A percentile compares a stretch with the other conserved stretches of the same genome.
phyloP scores from a whole-genome alignment of 805 yeast species.

The Metschnikowia picachoensis region DNA sequence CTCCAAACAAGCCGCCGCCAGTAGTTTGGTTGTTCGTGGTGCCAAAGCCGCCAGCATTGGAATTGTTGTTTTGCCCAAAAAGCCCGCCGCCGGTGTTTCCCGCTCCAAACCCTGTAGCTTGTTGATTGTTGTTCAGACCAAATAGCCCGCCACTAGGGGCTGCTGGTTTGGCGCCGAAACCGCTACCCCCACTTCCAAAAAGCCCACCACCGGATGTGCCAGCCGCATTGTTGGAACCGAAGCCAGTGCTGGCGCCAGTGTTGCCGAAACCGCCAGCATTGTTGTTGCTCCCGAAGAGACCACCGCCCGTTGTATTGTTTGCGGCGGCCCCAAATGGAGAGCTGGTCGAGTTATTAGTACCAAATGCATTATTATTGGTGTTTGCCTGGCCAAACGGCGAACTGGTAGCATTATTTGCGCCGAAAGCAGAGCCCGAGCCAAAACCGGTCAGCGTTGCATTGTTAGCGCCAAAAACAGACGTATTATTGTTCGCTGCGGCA shows the following conservation, averaged over 20 bases:
- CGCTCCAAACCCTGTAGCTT: conserved; percentile 2
- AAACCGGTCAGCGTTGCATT: conserved; percentile 22
- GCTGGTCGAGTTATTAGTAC: conserved; percentile 26
- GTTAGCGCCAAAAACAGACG: conserved; percentile 23
- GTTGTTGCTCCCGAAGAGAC: conserved; percentile 12
- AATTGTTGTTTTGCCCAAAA: conserved; percentile 14
- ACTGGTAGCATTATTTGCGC: conserved; percentile 9
- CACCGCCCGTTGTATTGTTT: conserved; percentile 12
- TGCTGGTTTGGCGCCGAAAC: conserved; percentile 30
- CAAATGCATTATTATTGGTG: conserved; percentile 24
- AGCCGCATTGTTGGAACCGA: conserved; percentile 12
- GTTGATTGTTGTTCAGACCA: conserved; percentile 18
- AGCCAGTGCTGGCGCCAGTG: conserved; percentile 8
- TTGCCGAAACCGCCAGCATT: conserved; percentile 13
- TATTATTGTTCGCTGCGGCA: conserved; percentile 20
- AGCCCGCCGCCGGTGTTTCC: conserved; percentile 15
- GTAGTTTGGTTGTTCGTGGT: conserved; percentile 7
- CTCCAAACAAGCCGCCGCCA: conserved; percentile 22
- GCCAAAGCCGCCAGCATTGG: conserved; percentile 10
- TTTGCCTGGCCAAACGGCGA: conserved; percentile 15
- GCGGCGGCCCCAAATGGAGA: conserved; percentile 11
- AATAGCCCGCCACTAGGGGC: conserved; percentile 14
- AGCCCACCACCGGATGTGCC: conserved; percentile 25
- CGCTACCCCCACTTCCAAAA: conserved; percentile 36
- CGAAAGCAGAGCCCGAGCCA: conserved; percentile 12